Evolutionary conservation across 768 basidiomycete genomes (phyloP).

Genomic region (Mycena venus): DNA sequence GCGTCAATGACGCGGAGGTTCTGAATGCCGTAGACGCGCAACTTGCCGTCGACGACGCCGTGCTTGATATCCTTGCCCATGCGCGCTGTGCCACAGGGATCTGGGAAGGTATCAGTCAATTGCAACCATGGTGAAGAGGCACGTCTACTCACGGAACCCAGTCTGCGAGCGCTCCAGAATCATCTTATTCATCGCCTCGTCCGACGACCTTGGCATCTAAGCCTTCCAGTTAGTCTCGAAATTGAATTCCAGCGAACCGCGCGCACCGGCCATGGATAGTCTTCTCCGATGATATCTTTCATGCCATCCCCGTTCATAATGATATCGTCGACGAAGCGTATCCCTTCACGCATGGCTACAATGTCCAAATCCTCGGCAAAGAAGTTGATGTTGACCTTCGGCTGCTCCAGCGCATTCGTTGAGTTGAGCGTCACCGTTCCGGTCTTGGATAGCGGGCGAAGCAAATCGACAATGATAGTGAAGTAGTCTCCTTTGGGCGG

Average conservation of each 20-base stretch:
- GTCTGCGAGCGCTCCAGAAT: conserved; percentile 32
- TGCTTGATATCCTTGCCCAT: conserved; percentile 25
- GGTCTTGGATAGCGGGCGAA: conserved; percentile 23
- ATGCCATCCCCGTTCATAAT: conserved; percentile 25
- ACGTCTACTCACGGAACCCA: conserved; percentile 19
- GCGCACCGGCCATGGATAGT: conserved; percentile 33
- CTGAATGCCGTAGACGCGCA: conserved; percentile 25
- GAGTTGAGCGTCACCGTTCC: conserved; percentile 30
- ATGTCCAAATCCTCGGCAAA: conserved; percentile 19
- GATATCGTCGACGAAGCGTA: conserved; percentile 25
- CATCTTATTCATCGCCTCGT: conserved; percentile 31
- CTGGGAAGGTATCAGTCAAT: conserved; percentile 4
- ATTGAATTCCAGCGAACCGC: no score
- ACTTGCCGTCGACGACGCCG: conserved; percentile 21
- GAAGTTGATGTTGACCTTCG: conserved; percentile 29
- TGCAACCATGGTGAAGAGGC: neutral
- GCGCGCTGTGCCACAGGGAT: conserved; percentile 26
- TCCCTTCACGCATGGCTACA: conserved; percentile 23
- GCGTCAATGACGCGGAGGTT: conserved; percentile 30
- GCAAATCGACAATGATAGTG: conserved; percentile 26
- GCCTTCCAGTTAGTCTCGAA: no score
- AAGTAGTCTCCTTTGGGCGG: conserved; percentile 19
- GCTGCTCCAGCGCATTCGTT: conserved; percentile 25
- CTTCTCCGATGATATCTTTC: conserved; percentile 28
- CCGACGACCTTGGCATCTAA: conserved; percentile 22